A percentile compares a stretch with the other conserved stretches of the same genome.
Conservation (phyloP, 345 rosid species). For the Lumnitzera racemosa region DNA sequence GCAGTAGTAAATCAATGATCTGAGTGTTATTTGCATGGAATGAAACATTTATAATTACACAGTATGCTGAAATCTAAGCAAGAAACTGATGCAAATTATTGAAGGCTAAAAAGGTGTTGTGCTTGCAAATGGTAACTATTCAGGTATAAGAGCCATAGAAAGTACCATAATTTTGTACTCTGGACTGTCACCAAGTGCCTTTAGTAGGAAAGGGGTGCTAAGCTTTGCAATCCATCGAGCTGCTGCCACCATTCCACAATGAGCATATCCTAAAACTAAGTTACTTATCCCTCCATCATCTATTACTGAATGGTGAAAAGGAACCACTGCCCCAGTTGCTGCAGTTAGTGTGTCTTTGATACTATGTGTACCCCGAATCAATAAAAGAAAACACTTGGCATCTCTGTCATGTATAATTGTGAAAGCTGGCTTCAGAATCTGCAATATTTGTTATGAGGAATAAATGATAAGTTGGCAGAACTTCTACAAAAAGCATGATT, state of each 20-base stretch:
- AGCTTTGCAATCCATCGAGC: constrained; percentile 98
- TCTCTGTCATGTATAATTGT: constrained; percentile 67
- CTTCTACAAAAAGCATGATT: too few relatives aligned
- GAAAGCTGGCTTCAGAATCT: constrained; percentile 96
- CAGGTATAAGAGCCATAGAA: neutral
- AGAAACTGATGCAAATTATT: too few relatives aligned
- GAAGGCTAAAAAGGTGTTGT: too few relatives aligned
- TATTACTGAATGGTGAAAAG: constrained; percentile 94
- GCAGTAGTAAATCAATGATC: too few relatives aligned
- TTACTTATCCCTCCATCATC: constrained; percentile 93
- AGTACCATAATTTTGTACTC: constrained; percentile 72
- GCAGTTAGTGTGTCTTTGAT: constrained; percentile 96
- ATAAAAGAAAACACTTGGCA: constrained; percentile 58
- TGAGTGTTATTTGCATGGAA: too few relatives aligned
- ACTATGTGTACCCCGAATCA: constrained; percentile 96
- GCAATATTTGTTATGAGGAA: constrained; percentile 17
- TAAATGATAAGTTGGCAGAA: too few relatives aligned
- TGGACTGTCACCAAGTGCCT: constrained; percentile 63
- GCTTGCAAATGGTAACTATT: too few relatives aligned
- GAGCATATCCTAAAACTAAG: constrained; percentile 94
- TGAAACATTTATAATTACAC: too few relatives aligned
- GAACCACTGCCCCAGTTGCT: constrained; percentile 95
- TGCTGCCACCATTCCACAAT: constrained; percentile 99
- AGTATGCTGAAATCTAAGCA: too few relatives aligned
- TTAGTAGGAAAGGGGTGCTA: constrained; percentile 67